Evolutionary conservation across 495 filamentous ascomycete genomes (phyloP).

Genomic region (Talaromyces liani): DNA sequence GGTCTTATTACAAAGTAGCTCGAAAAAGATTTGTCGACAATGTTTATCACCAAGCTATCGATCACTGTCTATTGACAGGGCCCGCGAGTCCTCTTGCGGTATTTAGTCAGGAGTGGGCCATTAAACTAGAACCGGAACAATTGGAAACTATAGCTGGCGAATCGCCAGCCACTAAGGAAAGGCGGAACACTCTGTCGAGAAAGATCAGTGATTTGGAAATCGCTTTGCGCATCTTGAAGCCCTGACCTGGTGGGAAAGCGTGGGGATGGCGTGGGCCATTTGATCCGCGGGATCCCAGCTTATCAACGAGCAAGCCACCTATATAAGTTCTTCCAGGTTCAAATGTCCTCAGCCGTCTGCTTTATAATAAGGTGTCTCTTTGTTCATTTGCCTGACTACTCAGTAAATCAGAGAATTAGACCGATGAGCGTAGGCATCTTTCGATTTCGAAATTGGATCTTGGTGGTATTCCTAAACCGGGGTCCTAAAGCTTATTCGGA

Average conservation of each 20-base stretch:
- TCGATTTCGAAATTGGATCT: no score
- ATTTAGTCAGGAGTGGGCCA: conserved; percentile 25
- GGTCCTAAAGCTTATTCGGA: no score
- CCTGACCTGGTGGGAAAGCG: not conserved
- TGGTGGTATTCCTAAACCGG: no score
- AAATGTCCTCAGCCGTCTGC: no score
- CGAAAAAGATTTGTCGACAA: conserved; percentile 49
- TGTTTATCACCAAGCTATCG: conserved; percentile 37
- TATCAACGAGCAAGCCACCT: no score
- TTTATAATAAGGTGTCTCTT: no score
- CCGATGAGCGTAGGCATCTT: no score
- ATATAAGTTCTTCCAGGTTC: no score
- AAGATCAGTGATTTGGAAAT: conserved; percentile 35
- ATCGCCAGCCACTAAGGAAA: conserved; percentile 18
- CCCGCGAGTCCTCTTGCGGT: conserved; percentile 25
- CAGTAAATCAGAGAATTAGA: no score
- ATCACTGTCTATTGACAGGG: conserved; percentile 28
- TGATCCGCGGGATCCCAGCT: no score
- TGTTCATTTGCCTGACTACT: no score
- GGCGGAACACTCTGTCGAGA: conserved; percentile 25
- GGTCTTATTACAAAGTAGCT: conserved; percentile 55
- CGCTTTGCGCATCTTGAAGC: conserved; percentile 24
- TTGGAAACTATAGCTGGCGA: conserved; percentile 43
- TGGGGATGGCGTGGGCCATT: no score
- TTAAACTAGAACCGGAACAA: conserved; percentile 24